These are phyloP conservation scores for Talaromyces atroroseus DNA, from an alignment of 2,329 filamentous ascomycete species.

Conservation along the genomic window DNA sequence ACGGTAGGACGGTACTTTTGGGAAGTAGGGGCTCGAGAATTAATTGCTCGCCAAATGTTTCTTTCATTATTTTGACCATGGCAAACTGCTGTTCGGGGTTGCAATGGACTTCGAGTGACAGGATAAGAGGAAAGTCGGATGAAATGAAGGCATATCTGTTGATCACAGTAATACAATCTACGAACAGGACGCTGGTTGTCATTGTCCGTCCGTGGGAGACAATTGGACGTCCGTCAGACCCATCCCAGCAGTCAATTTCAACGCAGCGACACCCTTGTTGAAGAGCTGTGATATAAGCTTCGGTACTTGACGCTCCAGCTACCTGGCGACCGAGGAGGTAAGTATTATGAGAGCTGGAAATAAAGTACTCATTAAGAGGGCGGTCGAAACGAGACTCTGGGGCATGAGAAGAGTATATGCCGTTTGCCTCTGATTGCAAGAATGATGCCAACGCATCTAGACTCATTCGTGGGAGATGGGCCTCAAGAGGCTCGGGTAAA, in stretches of 20 bases:
- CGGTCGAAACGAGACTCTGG: conserved; percentile 64
- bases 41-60: conserved; percentile 74
- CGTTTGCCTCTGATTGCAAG: conserved; percentile 68
- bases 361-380: conserved; percentile 93
- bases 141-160: conserved; percentile 89
- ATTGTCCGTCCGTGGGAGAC: conserved; percentile 88
- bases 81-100: conserved; percentile 71
- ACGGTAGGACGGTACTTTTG: conserved; percentile 65
- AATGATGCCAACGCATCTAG: conserved; percentile 73
- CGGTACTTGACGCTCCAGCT: conserved; percentile 81
- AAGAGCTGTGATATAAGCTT: conserved; percentile 87
- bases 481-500: conserved; percentile 37
- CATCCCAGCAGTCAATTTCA: conserved; percentile 98
- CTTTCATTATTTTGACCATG: conserved; percentile 87
- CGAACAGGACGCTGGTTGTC: conserved; percentile 82
- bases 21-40: conserved; percentile 69
- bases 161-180: conserved; percentile 86
- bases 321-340: conserved; percentile 91
- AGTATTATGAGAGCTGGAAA: conserved; percentile 97
- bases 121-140: conserved; percentile 82
- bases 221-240: conserved; percentile 75
- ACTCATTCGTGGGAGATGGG: conserved; percentile 59
- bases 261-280: conserved; percentile 88
- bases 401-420: conserved; percentile 58
- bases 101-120: conserved; percentile 96